Evolutionary conservation across 2,329 filamentous ascomycete species (phyloP).

Genomic region (Ceratocystiopsis brevicomis): DNA sequence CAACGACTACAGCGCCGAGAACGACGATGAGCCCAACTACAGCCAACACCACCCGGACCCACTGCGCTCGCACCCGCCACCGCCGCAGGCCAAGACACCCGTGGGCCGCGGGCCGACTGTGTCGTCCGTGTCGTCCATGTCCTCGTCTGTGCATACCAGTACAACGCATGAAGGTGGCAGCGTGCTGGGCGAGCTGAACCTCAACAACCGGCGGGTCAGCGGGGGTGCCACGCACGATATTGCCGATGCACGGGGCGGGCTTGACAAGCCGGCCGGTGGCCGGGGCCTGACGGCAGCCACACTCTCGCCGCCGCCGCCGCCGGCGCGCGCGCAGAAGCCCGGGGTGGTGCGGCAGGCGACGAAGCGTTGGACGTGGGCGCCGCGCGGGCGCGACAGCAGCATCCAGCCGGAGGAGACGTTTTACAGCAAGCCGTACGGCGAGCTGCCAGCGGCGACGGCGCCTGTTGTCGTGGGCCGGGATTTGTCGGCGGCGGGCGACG

Average conservation of each 20-base stretch:
- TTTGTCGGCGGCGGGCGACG: conserved; percentile 10
- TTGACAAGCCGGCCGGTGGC: neutral
- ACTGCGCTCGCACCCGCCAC: conserved; percentile 29
- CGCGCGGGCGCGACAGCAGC: conserved; percentile 19
- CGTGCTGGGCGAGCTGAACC: conserved; percentile 24
- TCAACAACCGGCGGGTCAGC: conserved; percentile 24
- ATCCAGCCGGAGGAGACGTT: conserved; percentile 31
- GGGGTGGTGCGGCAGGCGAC: conserved; percentile 2
- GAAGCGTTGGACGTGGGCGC: conserved; percentile 9
- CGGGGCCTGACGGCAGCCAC: conserved; percentile 1
- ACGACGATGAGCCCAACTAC: conserved; percentile 11
- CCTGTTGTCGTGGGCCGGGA: conserved; percentile 30
- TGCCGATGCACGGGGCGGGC: conserved; percentile 1
- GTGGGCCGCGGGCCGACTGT: conserved; percentile 16
- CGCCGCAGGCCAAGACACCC: conserved; percentile 8
- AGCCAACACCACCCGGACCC: conserved; percentile 27
- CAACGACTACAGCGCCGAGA: conserved; percentile 9
- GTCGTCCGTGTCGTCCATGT: conserved; percentile 6
- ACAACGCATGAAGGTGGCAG: conserved; percentile 9
- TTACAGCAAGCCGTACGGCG: conserved; percentile 38
- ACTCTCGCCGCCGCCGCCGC: neutral
- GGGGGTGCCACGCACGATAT: conserved; percentile 14
- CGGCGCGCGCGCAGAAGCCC: neutral
- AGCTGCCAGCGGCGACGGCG: conserved; percentile 32
- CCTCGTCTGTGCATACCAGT: conserved; percentile 6